phyloP scores from a whole-genome alignment of 805 yeast genomes.

The Candida xyloterini region DNA sequence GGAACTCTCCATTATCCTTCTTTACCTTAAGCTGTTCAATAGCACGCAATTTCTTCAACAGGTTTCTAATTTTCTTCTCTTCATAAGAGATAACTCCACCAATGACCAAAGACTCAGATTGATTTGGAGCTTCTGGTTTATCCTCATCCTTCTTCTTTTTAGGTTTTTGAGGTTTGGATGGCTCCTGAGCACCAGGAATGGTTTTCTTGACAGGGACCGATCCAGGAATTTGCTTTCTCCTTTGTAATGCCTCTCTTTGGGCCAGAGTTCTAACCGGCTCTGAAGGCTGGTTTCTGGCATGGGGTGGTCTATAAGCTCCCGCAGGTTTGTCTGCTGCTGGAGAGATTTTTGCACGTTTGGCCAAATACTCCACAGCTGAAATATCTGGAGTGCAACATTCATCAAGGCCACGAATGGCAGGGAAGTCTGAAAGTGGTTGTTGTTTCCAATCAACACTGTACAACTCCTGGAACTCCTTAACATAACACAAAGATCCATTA shows the following conservation, averaged over 20 bases:
- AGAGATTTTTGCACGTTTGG: constrained; percentile 37
- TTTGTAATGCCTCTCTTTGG: constrained; percentile 48
- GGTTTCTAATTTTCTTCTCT: constrained; percentile 87
- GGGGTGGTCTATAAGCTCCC: constrained; percentile 97
- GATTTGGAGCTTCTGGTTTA: constrained; percentile 17
- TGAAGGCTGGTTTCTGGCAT: constrained; percentile 53
- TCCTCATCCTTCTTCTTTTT: constrained; percentile 52
- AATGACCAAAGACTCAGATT: constrained; percentile 40
- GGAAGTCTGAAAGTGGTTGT: constrained; percentile 51
- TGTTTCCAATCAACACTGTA: constrained; percentile 84
- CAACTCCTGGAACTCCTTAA: constrained; percentile 78
- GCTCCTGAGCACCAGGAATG: constrained; percentile 55
- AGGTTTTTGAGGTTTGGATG: constrained; percentile 53
- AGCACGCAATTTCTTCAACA: constrained; percentile 93
- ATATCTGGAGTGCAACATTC: constrained; percentile 67
- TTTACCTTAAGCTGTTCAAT: constrained; percentile 86
- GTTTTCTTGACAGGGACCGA: constrained; percentile 32
- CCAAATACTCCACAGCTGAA: constrained; percentile 60
- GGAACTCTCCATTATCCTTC: constrained; percentile 74
- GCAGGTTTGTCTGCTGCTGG: constrained; percentile 48
- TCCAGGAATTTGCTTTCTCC: constrained; percentile 28
- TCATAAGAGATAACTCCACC: constrained; percentile 72
- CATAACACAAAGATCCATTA: constrained; percentile 74
- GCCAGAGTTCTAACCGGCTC: constrained; percentile 49
- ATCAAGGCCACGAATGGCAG: constrained; percentile 46